A percentile compares a stretch with the other conserved stretches of the same genome.
These are phyloP conservation scores for Mortierella sp. DNA, from an alignment of 371 early-diverging fungal species.

Conservation along the genomic window DNA sequence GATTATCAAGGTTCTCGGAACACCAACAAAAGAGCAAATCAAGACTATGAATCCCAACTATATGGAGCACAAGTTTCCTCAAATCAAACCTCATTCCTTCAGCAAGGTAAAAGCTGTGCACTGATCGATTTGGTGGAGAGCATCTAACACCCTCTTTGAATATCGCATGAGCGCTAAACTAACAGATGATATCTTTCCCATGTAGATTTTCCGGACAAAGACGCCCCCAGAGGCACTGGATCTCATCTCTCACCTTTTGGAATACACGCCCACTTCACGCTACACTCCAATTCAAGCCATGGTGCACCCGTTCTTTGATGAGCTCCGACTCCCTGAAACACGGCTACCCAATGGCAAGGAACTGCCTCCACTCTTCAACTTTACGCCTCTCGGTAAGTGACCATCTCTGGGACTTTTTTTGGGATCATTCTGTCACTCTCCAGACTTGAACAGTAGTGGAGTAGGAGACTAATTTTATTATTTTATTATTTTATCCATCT, in stretches of 20 bases:
- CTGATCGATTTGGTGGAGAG: no score
- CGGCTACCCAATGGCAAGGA: conserved; percentile 77
- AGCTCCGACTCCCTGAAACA: conserved; percentile 83
- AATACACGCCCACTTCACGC: conserved; percentile 92
- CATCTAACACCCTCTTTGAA: background rate
- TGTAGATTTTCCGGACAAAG: conserved; percentile 80
- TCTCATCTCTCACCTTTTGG: conserved; percentile 84
- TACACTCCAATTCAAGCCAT: conserved; percentile 95
- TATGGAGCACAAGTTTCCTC: conserved; percentile 96
- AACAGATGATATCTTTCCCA: background rate
- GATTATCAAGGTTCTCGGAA: conserved; percentile 98
- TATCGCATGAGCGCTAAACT: background rate
- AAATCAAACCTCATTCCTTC: conserved; percentile 92
- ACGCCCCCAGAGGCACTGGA: conserved; percentile 85
- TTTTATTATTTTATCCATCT: no score
- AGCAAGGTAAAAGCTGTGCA: conserved; percentile 60
- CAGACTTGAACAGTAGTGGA: no score
- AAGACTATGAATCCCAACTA: conserved; percentile 94
- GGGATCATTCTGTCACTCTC: no score
- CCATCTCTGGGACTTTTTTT: background rate
- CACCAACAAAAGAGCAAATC: conserved; percentile 94
- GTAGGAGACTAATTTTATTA: no score
- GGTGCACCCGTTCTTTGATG: conserved; percentile 95
- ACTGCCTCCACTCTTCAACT: conserved; percentile 90
- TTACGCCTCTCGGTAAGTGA: conserved; percentile 58